Conservation (phyloP, 1,284 basidiomycete species). For the Irpex sp. region DNA sequence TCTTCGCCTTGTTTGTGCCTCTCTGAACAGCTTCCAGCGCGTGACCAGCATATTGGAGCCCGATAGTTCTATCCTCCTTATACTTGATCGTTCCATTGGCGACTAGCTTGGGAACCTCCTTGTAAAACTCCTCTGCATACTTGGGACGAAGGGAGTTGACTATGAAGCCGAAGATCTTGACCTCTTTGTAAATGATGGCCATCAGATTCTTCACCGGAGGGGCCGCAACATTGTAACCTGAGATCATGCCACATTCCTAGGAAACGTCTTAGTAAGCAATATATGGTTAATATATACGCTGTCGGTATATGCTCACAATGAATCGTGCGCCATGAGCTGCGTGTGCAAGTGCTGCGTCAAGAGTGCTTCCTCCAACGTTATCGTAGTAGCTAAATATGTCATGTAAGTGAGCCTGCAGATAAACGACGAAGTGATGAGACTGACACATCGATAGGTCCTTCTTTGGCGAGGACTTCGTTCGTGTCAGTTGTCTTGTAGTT, state of each 20-base stretch:
- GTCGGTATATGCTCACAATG: slow-evolving; percentile 30
- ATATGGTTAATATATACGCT: not conserved
- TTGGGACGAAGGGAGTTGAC: slow-evolving; percentile 37
- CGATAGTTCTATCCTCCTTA: slow-evolving; percentile 48
- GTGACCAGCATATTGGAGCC: slow-evolving; percentile 51
- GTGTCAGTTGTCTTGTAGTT: slow-evolving; percentile 68
- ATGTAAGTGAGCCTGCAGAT: not conserved
- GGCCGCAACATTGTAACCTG: slow-evolving; percentile 25
- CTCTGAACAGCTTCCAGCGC: slow-evolving; percentile 50
- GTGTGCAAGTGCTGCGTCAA: slow-evolving; percentile 53
- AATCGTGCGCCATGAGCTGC: slow-evolving; percentile 52
- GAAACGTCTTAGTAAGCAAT: not conserved
- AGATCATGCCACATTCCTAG: slow-evolving; percentile 27
- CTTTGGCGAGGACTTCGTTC: slow-evolving; percentile 48
- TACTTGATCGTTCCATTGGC: slow-evolving; percentile 59
- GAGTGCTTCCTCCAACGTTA: slow-evolving; percentile 64
- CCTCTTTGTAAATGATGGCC: slow-evolving; percentile 44
- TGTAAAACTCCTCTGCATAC: slow-evolving; percentile 44
- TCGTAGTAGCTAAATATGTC: slow-evolving; percentile 33
- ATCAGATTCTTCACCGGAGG: slow-evolving; percentile 27
- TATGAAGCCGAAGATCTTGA: slow-evolving; percentile 61
- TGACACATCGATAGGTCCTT: slow-evolving; percentile 52
- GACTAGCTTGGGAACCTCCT: slow-evolving; percentile 46
- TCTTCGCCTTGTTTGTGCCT: slow-evolving; percentile 59
- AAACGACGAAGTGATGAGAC: not conserved